Base-by-base conservation (phyloP, 176 grass and related monocot species). In the Microstegium vimineum region DNA sequence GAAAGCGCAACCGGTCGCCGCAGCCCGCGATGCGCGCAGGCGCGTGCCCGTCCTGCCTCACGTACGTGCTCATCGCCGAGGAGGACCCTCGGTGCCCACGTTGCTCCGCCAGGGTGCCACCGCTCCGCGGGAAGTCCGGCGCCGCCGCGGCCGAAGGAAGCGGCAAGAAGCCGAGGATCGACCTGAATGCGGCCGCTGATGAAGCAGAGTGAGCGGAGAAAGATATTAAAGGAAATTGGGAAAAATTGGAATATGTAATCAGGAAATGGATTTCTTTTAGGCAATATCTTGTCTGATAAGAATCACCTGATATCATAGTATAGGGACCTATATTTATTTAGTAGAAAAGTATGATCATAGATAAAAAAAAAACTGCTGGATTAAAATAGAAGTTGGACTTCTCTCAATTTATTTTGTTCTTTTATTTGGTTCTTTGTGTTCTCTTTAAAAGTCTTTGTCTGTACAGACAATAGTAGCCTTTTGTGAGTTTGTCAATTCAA, bases 41-140 rank as follows among this genome's bases (percentile, higher is more conserved):
- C 37, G 89, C 89, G 3, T 94, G 92, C 73, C 62, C 89, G 17
- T 79, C 89, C 73, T 94, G 92, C 89, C 89, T 94, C 40, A 91
- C 86, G 0, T 94, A 94, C 42, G 92, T 94, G 77, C 89, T 94
- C 65, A 86, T 91, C 72, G 37, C 81, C n/a, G 82, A 81, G 35
- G 66, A 6, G 0, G 69, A 91, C 73, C 92, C 89, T 0, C 60
- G 81, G 8, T 94, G 92, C 89, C 92, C 92, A 34, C 92, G 92
- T 4, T 94, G 92, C 67, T 25, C 85, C 7, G 20, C 77, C 13
- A 85, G 25, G 30, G 89, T 94, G 27, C 82, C 91, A 4, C 80
- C 79, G 85, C 86, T 88, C 28, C 6, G 15, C 22, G 14, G 18
- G 27, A 76, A 38, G 28, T 1, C 66, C 12, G 17, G 40, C 54